A percentile compares a stretch with the other conserved stretches of the same genome.
phyloP scores from a whole-genome alignment of 441 rosid species.

The Bruguiera hainesii region DNA sequence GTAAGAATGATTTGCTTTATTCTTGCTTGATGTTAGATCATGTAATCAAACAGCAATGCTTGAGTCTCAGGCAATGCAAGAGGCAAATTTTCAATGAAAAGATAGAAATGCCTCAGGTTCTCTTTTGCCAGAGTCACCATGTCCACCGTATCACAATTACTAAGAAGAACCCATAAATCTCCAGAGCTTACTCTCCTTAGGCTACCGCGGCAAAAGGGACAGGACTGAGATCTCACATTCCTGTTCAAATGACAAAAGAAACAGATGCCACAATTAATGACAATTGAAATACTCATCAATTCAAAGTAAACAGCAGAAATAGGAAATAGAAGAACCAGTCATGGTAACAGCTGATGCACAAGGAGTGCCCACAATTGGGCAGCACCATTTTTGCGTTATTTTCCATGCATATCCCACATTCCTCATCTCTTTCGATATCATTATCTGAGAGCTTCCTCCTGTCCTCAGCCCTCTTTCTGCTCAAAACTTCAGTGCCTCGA shows the following conservation, averaged over 20 bases:
- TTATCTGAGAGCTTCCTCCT: slow-evolving; percentile 25
- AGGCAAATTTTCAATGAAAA: slow-evolving; percentile 52
- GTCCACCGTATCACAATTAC: slow-evolving; percentile 39
- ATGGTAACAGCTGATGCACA: slow-evolving; percentile 55
- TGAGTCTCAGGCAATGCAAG: slow-evolving; percentile 38
- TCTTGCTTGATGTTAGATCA: slow-evolving; percentile 39
- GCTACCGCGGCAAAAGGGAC: slow-evolving; percentile 67
- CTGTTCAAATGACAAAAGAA: slow-evolving; percentile 26
- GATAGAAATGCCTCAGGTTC: slow-evolving; percentile 47
- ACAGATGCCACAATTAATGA: slow-evolving; percentile 1
- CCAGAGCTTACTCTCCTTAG: slow-evolving; percentile 45
- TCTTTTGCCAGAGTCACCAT: slow-evolving; percentile 46
- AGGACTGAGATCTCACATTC: slow-evolving; percentile 57
- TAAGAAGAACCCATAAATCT: slow-evolving; percentile 58
- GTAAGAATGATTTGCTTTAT: slow-evolving; percentile 1
- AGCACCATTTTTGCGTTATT: slow-evolving; percentile 45
- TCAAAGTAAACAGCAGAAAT: neutral
- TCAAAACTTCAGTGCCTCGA: slow-evolving; percentile 17
- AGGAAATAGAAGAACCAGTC: slow-evolving; percentile 41
- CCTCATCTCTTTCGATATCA: slow-evolving; percentile 48
- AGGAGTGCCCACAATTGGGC: slow-evolving; percentile 57
- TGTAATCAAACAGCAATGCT: slow-evolving; percentile 49
- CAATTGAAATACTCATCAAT: neutral
- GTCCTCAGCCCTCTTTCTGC: slow-evolving; percentile 32
- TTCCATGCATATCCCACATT: slow-evolving; percentile 75